phyloP scores from a whole-genome alignment of 495 filamentous ascomycete species.

The Mytilinidion resinicola region DNA sequence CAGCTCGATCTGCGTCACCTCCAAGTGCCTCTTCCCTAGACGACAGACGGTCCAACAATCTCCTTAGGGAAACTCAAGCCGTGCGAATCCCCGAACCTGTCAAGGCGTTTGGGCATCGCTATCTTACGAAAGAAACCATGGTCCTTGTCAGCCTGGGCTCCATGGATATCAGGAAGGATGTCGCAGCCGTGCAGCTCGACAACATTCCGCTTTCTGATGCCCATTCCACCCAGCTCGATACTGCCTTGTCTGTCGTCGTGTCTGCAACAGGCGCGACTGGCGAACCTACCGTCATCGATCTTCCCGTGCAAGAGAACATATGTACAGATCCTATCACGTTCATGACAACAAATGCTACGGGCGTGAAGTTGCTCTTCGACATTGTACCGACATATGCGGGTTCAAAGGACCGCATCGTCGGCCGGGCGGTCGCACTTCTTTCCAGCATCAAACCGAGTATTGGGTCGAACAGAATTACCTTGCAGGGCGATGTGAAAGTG shows the following conservation, averaged over 20 bases:
- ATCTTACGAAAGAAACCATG: constrained; percentile 82
- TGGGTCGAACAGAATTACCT: constrained; percentile 71
- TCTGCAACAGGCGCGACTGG: constrained; percentile 84
- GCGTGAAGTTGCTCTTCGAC: constrained; percentile 88
- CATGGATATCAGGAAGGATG: constrained; percentile 81
- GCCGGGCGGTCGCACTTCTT: constrained; percentile 85
- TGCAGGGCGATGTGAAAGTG: constrained; percentile 89
- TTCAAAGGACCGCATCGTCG: constrained; percentile 74
- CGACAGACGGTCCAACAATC: constrained; percentile 48
- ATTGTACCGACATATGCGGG: constrained; percentile 96
- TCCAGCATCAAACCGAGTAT: constrained; percentile 75
- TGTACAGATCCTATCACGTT: constrained; percentile 89
- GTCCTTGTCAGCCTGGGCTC: constrained; percentile 87
- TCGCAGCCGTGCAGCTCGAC: constrained; percentile 80
- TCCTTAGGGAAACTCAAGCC: constrained; percentile 35
- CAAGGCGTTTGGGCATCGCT: constrained; percentile 93
- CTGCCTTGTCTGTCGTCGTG: constrained; percentile 83
- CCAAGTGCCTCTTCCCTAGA: constrained; percentile 42
- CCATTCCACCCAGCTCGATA: constrained; percentile 88
- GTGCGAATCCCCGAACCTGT: constrained; percentile 59
- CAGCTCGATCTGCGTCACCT: constrained; percentile 23
- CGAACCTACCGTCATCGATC: constrained; percentile 79
- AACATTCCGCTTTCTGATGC: constrained; percentile 78
- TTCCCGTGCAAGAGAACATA: constrained; percentile 90
- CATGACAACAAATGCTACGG: constrained; percentile 65